A percentile compares a stretch with the other conserved stretches of the same genome.
Conservation (phyloP, 805 yeast species). For the Kodamaea neixiangensis region DNA sequence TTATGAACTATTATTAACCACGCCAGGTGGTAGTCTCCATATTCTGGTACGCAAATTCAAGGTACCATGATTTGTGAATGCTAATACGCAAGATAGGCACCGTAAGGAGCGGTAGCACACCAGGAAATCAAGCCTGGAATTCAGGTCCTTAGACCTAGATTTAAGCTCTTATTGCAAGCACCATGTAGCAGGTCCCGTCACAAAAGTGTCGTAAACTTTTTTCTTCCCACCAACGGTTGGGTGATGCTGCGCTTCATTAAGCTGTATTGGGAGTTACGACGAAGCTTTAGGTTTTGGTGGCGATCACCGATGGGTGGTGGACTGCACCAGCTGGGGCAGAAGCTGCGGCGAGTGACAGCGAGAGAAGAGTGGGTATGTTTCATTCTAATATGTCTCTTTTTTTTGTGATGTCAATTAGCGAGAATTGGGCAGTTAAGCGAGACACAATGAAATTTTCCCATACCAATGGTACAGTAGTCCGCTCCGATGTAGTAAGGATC, state of each 20-base stretch:
- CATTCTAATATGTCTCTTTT: neutral
- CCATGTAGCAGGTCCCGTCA: conserved; percentile 1
- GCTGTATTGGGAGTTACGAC: neutral
- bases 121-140: neutral
- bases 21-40: neutral
- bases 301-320: neutral
- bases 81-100: neutral
- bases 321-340: too few relatives aligned
- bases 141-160: neutral
- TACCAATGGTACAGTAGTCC: neutral
- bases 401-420: neutral
- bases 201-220: neutral
- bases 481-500: neutral
- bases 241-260: neutral
- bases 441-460: neutral
- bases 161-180: neutral
- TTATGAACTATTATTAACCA: neutral
- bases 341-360: neutral
- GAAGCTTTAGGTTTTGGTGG: neutral
- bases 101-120: neutral
- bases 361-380: neutral
- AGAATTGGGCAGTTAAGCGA: neutral
- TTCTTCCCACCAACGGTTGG: neutral
- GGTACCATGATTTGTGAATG: neutral
- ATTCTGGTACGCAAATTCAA: neutral